phyloP scores from a whole-genome alignment of 2,329 filamentous ascomycete species.

The Talaromyces sp. region DNA sequence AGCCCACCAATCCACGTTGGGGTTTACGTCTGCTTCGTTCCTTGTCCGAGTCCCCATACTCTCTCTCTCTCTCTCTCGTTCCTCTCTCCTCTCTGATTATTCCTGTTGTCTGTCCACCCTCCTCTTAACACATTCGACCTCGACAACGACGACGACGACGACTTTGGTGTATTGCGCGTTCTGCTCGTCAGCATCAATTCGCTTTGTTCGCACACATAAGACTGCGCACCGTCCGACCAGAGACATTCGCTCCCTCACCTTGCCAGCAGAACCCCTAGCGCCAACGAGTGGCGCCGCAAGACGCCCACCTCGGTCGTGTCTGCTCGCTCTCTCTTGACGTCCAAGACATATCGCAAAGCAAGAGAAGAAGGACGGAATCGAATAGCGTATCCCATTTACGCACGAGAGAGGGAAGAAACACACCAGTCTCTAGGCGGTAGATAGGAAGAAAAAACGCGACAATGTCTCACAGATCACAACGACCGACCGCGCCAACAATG shows the following conservation, averaged over 20 bases:
- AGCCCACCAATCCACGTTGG: conserved; percentile 16
- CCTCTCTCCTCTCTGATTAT: background rate
- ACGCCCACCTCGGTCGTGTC: background rate
- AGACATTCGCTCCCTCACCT: background rate
- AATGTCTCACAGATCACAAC: conserved; percentile 15
- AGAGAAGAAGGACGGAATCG: background rate
- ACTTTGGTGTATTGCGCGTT: background rate
- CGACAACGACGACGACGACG: background rate
- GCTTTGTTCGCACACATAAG: background rate
- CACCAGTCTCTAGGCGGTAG: background rate
- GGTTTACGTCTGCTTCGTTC: conserved; percentile 11
- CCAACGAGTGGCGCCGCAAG: background rate
- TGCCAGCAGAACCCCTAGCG: background rate
- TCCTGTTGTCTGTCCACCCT: no score
- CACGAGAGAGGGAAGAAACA: background rate
- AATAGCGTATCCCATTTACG: no score
- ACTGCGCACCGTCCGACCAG: background rate
- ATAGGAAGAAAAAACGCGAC: background rate
- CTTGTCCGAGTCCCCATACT: background rate
- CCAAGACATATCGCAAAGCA: background rate
- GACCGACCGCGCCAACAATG: background rate
- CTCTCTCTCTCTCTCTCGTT: background rate
- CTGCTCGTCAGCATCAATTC: background rate
- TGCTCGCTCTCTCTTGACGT: background rate
- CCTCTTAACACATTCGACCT: no score